Conservation (phyloP, 345 rosid genomes). For the Punica granatum region DNA sequence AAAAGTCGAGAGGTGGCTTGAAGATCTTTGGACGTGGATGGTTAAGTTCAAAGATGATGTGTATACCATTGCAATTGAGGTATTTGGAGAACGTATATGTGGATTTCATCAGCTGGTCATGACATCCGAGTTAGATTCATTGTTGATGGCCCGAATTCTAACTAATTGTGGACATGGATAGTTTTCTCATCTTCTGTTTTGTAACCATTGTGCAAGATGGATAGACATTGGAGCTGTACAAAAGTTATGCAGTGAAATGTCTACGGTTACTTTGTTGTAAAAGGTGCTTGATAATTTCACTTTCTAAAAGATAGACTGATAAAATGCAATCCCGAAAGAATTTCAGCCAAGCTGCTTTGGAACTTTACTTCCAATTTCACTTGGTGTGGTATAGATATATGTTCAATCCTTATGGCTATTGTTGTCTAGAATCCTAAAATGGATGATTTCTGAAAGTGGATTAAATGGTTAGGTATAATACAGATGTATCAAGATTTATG, state of each 20-base stretch:
- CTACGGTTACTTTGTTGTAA: background rate
- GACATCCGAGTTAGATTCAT: background rate
- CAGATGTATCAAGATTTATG: background rate
- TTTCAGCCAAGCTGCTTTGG: background rate
- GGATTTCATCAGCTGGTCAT: conserved; percentile 2
- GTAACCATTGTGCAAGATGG: background rate
- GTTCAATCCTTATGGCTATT: background rate
- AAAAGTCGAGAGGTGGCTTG: conserved; percentile 68
- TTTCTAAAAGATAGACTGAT: background rate
- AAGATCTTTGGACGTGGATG: conserved; percentile 84
- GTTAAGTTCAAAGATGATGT: conserved; percentile 69
- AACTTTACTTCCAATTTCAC: background rate
- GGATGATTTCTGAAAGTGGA: background rate
- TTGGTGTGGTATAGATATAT: background rate
- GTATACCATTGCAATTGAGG: conserved; percentile 62
- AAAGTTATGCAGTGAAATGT: background rate
- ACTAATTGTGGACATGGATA: background rate
- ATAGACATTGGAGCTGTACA: background rate
- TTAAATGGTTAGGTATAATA: background rate
- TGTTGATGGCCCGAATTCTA: background rate
- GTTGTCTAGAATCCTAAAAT: background rate
- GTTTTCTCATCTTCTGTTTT: background rate
- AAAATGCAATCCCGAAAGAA: background rate
- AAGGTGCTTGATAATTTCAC: background rate
- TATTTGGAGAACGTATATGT: conserved; percentile 15